Conservation (phyloP, 208 protist genomes). For the Blechomonas ayalai region DNA sequence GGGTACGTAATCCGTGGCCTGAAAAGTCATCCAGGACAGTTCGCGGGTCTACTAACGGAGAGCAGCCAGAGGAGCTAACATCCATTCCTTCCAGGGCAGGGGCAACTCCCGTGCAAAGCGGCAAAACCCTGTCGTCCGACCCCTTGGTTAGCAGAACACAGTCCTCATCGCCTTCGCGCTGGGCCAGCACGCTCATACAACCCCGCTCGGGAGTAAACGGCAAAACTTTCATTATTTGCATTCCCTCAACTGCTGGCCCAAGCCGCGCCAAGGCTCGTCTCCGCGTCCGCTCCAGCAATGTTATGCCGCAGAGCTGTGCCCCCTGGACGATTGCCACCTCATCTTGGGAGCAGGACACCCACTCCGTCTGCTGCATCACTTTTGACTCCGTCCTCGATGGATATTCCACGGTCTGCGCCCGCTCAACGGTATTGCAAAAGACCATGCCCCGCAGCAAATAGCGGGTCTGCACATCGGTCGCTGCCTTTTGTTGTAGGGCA, state of each 20-base stretch:
- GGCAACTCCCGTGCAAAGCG: slow-evolving; percentile 31
- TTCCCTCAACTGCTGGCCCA: slow-evolving; percentile 16
- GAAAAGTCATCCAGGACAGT: slow-evolving; percentile 19
- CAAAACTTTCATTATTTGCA: slow-evolving; percentile 38
- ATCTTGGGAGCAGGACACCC: slow-evolving; percentile 87
- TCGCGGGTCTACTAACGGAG: too few relatives aligned
- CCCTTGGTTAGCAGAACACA: slow-evolving; percentile 73
- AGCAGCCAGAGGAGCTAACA: too few relatives aligned
- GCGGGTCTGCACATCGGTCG: slow-evolving; percentile 6
- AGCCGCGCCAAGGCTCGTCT: slow-evolving; percentile 14
- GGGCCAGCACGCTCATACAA: slow-evolving; percentile 72
- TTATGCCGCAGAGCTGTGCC: slow-evolving; percentile 55
- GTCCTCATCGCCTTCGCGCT: slow-evolving; percentile 8
- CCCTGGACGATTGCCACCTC: slow-evolving; percentile 89
- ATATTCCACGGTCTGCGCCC: too few relatives aligned
- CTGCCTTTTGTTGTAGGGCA: slow-evolving; percentile 9
- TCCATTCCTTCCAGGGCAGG: too few relatives aligned
- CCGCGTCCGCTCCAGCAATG: slow-evolving; percentile 33
- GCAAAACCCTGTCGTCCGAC: slow-evolving; percentile 69
- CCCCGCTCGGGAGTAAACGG: slow-evolving; percentile 77
- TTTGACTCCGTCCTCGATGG: slow-evolving; percentile 13
- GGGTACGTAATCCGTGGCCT: slow-evolving; percentile 50
- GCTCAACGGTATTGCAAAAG: slow-evolving; percentile 68
- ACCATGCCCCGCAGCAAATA: slow-evolving; percentile 43
- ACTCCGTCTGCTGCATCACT: too few relatives aligned